These are phyloP conservation scores for Ceratocystis cubensis DNA, from an alignment of 2,329 filamentous ascomycete species.

Conservation along the genomic window DNA sequence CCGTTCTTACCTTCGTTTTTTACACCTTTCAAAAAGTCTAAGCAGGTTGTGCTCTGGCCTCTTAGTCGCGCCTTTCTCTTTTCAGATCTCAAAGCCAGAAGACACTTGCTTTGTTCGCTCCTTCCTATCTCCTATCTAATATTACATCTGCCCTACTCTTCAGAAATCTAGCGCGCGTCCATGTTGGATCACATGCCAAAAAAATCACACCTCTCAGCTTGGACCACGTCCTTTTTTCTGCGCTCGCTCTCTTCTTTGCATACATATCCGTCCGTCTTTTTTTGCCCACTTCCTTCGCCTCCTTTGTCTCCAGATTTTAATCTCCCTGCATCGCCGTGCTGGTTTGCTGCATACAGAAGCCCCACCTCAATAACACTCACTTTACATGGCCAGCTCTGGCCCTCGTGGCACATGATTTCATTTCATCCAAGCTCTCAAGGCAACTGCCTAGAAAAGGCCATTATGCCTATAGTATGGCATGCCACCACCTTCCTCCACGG, in stretches of 20 bases:
- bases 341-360: neutral
- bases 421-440: neutral
- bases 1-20: neutral
- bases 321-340: neutral
- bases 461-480: neutral
- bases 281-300: constrained; percentile 4
- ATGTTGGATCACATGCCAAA: constrained; percentile 14
- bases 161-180: neutral
- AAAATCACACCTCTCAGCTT: neutral
- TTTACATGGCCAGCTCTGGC: neutral
- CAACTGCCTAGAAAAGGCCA: neutral
- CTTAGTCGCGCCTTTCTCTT: neutral
- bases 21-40: neutral
- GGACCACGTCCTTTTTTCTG: neutral
- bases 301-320: neutral
- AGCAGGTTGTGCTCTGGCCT: neutral
- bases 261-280: neutral
- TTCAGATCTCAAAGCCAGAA: neutral
- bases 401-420: neutral
- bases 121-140: neutral
- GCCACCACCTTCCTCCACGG: neutral
- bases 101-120: neutral
- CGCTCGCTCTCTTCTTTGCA: neutral
- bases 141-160: neutral
- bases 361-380: neutral